Evolutionary conservation across 441 rosid genomes (phyloP), one percentile per base, ranked within the genome.

Genomic region (Corymbia calophylla): DNA sequence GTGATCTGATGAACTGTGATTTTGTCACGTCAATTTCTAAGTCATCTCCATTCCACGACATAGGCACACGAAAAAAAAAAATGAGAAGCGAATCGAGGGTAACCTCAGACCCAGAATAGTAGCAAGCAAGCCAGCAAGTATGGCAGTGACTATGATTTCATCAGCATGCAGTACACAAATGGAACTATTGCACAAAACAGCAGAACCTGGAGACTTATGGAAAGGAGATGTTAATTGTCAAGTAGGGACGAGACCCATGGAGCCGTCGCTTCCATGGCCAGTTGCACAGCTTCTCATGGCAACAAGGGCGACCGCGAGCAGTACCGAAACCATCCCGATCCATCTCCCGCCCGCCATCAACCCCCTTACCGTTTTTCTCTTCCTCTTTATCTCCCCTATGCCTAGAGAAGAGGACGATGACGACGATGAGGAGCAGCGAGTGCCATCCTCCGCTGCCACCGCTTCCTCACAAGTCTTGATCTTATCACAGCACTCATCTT

Each of bases 141-240:
- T 19, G 48, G 49, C 81, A 10, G 81, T 70, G 29, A 35, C 81
- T 70, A 11, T 70, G 82, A 19, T 35, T 19, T 35, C 82, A 70
- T 5, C 95, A 95, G 53, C 96, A 92, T 91, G 96, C 95, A 31
- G 92, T 94, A 90, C 91, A 95, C 7, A 93, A 94, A 95, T 92
- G 94, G 91, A 94, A 94, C 88, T 93, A 94, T 86, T 31, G 31
- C 93, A 92, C 54, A 87, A 87, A 89, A 62, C 93, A 90, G 86
- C 86, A 89, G 19, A 89, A 56, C 80, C 88, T 89, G 87, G 88
- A 49, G 35, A 88, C 84, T 25, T 82, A 1, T 90, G 88, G 9
- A 68, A 23, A 64, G n/a, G 35, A 60, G 70, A 48, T 29, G 73
- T 29, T n/a, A 29, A 27, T 44, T 49, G 64, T 94, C 92, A 94